These are phyloP conservation scores for Paraconiothyrium sp. DNA, from an alignment of 2,329 filamentous ascomycete genomes.

Conservation along the genomic window DNA sequence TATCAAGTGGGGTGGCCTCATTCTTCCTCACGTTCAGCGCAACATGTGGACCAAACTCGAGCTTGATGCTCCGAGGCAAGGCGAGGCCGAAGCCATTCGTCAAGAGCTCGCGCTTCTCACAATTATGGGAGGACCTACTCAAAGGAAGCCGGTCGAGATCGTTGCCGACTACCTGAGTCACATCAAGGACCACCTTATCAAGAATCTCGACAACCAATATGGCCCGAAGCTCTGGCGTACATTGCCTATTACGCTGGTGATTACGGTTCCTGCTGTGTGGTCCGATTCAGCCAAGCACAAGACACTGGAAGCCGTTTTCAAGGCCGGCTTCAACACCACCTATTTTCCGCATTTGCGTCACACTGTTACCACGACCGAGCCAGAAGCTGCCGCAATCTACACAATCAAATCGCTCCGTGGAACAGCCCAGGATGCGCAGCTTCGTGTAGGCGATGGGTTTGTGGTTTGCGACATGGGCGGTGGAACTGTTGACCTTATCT, in stretches of 20 bases:
- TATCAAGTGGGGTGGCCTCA: constrained; percentile 28
- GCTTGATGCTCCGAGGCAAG: constrained; percentile 27
- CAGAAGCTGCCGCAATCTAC: constrained; percentile 41
- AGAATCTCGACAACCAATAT: constrained; percentile 33
- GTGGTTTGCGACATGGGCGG: constrained; percentile 44
- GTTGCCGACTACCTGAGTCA: constrained; percentile 40
- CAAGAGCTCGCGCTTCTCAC: background rate
- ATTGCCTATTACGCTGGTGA: constrained; percentile 29
- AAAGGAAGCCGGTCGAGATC: constrained; percentile 36
- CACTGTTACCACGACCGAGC: constrained; percentile 25
- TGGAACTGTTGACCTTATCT: constrained; percentile 41
- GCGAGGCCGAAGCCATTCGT: constrained; percentile 29
- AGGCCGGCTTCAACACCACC: constrained; percentile 30
- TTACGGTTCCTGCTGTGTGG: constrained; percentile 41
- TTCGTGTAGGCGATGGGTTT: constrained; percentile 33
- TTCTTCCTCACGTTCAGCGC: constrained; percentile 29
- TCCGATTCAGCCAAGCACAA: constrained; percentile 32
- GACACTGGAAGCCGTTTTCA: constrained; percentile 28
- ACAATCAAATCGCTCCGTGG: constrained; percentile 29
- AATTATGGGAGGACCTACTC: no score
- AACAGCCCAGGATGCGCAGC: constrained; percentile 21
- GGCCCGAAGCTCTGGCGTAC: constrained; percentile 29
- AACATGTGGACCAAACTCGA: constrained; percentile 47
- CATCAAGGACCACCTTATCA: constrained; percentile 31
- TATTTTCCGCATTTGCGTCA: constrained; percentile 23